Evolutionary conservation across 2,329 filamentous ascomycete species (phyloP).

Genomic region (Claviceps paspali): DNA sequence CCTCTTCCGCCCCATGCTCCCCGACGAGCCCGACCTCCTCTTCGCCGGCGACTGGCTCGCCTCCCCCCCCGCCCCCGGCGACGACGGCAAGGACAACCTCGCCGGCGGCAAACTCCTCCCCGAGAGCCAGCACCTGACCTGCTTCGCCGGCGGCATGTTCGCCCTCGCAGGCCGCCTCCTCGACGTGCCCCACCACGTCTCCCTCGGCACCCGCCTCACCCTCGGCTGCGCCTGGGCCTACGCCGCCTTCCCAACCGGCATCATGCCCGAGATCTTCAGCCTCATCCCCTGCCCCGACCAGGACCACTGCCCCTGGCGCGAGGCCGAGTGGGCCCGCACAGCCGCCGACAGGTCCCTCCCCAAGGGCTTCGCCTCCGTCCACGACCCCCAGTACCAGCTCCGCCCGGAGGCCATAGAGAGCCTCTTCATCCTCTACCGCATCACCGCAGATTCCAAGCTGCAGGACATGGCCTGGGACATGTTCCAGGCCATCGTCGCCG

Average conservation of each 20-base stretch:
- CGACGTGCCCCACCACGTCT: slow-evolving; percentile 29
- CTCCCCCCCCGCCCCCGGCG: too few relatives aligned
- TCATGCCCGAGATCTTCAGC: slow-evolving; percentile 43
- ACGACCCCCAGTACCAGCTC: slow-evolving; percentile 33
- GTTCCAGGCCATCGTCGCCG: slow-evolving; percentile 56
- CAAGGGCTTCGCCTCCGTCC: slow-evolving; percentile 47
- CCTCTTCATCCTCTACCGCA: slow-evolving; percentile 73
- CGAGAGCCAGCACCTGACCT: slow-evolving; percentile 26
- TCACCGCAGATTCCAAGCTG: slow-evolving; percentile 62
- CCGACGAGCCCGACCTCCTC: slow-evolving; percentile 45
- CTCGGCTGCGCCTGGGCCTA: slow-evolving; percentile 45
- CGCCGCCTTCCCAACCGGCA: slow-evolving; percentile 33
- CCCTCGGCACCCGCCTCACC: slow-evolving; percentile 32
- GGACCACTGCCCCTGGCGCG: slow-evolving; percentile 18
- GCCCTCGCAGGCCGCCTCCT: slow-evolving; percentile 48
- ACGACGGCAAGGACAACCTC: too few relatives aligned
- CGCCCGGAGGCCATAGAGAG: slow-evolving; percentile 73
- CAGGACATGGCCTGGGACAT: slow-evolving; percentile 77
- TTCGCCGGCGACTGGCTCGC: slow-evolving; percentile 17
- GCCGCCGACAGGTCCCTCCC: slow-evolving; percentile 15
- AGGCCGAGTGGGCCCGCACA: slow-evolving; percentile 15
- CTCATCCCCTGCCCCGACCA: slow-evolving; percentile 28
- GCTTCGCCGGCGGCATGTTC: slow-evolving; percentile 56
- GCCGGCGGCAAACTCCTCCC: slow-evolving; percentile 13
- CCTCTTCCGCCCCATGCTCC: slow-evolving; percentile 55